Conservation (phyloP, 78 protist species). For the Corallochytrium limacisporum region DNA sequence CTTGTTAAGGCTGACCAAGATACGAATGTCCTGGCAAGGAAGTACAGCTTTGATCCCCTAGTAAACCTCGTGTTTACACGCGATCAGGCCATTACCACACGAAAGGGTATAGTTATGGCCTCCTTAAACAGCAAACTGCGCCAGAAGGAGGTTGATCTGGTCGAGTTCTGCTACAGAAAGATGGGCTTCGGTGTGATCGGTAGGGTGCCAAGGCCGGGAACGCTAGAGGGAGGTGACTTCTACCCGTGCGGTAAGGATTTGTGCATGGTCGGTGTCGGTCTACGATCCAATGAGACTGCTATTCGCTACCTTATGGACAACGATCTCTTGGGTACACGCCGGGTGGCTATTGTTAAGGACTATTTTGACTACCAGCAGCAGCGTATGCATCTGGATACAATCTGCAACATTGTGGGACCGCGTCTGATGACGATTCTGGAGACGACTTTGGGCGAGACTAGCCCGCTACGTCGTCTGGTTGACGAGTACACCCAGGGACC, state of each 20-base stretch:
- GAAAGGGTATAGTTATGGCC: constrained; percentile 57
- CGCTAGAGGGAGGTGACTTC: constrained; percentile 75
- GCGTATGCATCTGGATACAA: constrained; percentile 79
- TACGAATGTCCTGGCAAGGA: constrained; percentile 21
- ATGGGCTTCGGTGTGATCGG: constrained; percentile 69
- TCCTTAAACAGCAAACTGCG: constrained; percentile 54
- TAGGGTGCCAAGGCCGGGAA: constrained; percentile 50
- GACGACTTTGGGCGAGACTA: constrained; percentile 33
- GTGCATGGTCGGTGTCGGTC: constrained; percentile 69
- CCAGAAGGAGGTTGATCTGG: constrained; percentile 52
- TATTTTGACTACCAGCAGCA: constrained; percentile 60
- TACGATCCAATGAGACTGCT: constrained; percentile 52
- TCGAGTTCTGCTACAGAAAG: constrained; percentile 48
- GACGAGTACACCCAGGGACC: constrained; percentile 40
- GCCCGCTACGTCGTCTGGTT: constrained; percentile 44
- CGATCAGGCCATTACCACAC: constrained; percentile 74
- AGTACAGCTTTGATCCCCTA: constrained; percentile 46
- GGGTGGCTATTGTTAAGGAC: constrained; percentile 74
- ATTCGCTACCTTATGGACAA: constrained; percentile 48
- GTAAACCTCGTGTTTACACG: constrained; percentile 51
- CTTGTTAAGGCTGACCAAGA: constrained; percentile 34
- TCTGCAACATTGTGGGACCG: constrained; percentile 48
- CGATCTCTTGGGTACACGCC: constrained; percentile 53
- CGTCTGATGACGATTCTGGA: constrained; percentile 34
- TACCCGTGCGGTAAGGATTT: constrained; percentile 50